Base-by-base conservation (phyloP, 2,329 filamentous ascomycete species). In the Aspergillus calidoustus region DNA sequence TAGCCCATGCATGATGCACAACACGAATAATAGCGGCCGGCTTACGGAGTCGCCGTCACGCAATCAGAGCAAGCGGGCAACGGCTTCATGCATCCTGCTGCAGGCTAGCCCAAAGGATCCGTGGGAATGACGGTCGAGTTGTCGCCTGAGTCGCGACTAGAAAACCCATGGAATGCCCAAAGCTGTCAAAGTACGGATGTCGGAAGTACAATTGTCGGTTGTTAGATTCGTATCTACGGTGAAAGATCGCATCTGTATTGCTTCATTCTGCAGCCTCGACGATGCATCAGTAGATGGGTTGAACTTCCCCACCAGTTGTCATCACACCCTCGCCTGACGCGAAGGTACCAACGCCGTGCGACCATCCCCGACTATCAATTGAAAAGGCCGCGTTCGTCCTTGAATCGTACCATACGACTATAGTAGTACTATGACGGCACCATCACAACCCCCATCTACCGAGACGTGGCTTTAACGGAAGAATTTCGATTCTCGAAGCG, bases 1-100 rank as follows among this genome's bases (percentile, higher is more conserved):
- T 57, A 61, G 59, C 43, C 61, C 49, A 65, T 66, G 65, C 66
- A 66, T 59, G 25, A 65, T 65, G 66, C 66, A 68, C 58, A 49
- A 64, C 64, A 68, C 60, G 19, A 59, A 28, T 2, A 54, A 13
- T 38, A 15, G 34, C 34, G 34, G 34, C 34, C 11, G 34, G 59
- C 41, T 47, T 38, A 44, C 41, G 30, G 31, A 34, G 48, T 11
- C 31, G 34, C 25, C 43, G n/a, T 44, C 53, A 48, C 46, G 47
- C 53, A 54, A 52, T 54, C 46, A 63, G 38, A 46, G 48, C 54
- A 49, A 52, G 47, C 51, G 58, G 51, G 34, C 44, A 61, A 62
- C 64, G 64, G 62, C 60, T 59, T 61, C 54, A 61, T 66, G 64
- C 64, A 64, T 51, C 53, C 28, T 52, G 54, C 57, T 62, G 60